These are phyloP conservation scores for Wickerhamomyces silvicola DNA, from an alignment of 805 yeast species.

Conservation along the genomic window DNA sequence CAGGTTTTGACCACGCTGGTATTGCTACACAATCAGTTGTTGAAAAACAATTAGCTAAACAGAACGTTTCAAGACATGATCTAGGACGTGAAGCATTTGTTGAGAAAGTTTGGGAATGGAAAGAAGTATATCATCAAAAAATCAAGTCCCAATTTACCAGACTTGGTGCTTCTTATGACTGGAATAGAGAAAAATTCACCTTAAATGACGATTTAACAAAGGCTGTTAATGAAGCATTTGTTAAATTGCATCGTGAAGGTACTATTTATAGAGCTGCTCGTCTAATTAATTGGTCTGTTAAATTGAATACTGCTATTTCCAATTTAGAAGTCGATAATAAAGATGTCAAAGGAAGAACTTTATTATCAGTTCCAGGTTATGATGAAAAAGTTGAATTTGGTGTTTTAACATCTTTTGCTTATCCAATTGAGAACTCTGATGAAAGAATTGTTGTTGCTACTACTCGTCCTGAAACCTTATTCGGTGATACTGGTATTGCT, in stretches of 20 bases:
- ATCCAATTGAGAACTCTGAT: constrained; percentile 76
- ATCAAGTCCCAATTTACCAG: constrained; percentile 79
- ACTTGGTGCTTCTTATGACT: constrained; percentile 95
- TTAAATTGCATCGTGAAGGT: constrained; percentile 88
- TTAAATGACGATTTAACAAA: constrained; percentile 69
- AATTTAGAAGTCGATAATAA: constrained; percentile 95
- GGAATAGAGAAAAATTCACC: constrained; percentile 93
- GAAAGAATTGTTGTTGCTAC: constrained; percentile 92
- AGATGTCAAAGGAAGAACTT: constrained; percentile 75
- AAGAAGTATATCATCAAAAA: constrained; percentile 81
- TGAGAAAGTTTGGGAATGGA: constrained; percentile 96
- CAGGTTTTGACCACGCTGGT: constrained; percentile 99
- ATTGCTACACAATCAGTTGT: constrained; percentile 98
- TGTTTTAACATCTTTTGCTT: constrained; percentile 92
- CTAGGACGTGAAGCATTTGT: constrained; percentile 87
- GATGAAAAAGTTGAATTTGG: constrained; percentile 91
- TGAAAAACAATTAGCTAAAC: constrained; percentile 83
- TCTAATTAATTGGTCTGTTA: constrained; percentile 94
- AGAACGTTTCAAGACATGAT: constrained; percentile 89
- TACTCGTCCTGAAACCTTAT: constrained; percentile 97
- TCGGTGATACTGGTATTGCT: constrained; percentile 97
- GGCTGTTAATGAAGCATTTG: constrained; percentile 88
- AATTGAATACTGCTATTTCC: constrained; percentile 90
- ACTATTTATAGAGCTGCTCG: constrained; percentile 90
- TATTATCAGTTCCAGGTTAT: constrained; percentile 82